These are phyloP conservation scores for Phoenix dactylifera DNA, from an alignment of 176 grass and related monocot species.

Conservation along the genomic window DNA sequence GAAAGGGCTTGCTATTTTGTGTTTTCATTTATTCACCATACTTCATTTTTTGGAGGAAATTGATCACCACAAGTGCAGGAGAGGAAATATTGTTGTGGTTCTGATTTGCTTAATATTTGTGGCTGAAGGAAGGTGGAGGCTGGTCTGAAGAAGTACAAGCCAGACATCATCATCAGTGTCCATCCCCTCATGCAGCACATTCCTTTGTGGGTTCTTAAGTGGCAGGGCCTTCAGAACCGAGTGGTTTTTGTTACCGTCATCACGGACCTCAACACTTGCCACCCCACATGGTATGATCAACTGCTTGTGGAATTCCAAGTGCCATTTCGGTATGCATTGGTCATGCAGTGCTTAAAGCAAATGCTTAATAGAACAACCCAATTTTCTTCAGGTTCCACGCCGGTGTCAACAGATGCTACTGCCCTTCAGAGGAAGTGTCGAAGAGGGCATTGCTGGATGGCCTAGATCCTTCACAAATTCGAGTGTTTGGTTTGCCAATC, in stretches of 20 bases:
- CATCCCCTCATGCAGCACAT: slow-evolving; percentile 99
- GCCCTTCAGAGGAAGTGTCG: slow-evolving; percentile 92
- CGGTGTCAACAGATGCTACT: slow-evolving; percentile 94
- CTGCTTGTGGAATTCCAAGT: background rate
- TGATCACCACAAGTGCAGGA: background rate
- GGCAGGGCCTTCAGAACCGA: slow-evolving; percentile 90
- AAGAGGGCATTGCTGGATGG: slow-evolving; percentile 78
- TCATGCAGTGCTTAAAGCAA: background rate
- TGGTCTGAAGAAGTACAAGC: slow-evolving; percentile 98
- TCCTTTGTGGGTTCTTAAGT: slow-evolving; percentile 95
- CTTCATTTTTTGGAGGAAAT: too few relatives aligned
- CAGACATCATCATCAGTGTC: slow-evolving; percentile 99
- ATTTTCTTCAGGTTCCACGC: slow-evolving; percentile 67
- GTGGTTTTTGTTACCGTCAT: slow-evolving; percentile 87
- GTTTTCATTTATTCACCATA: too few relatives aligned
- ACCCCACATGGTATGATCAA: slow-evolving; percentile 67
- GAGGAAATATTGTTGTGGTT: background rate
- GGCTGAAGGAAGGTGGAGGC: slow-evolving; percentile 94
- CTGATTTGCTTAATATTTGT: slow-evolving; percentile 18
- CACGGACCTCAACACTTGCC: slow-evolving; percentile 95
- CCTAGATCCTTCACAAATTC: slow-evolving; percentile 68
- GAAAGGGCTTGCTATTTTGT: too few relatives aligned
- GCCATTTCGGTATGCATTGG: background rate
- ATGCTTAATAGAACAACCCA: slow-evolving; percentile 3
- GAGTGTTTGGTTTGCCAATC: slow-evolving; percentile 86